phyloP scores from a whole-genome alignment of 257 asterid species.

The Rhazya stricta region DNA sequence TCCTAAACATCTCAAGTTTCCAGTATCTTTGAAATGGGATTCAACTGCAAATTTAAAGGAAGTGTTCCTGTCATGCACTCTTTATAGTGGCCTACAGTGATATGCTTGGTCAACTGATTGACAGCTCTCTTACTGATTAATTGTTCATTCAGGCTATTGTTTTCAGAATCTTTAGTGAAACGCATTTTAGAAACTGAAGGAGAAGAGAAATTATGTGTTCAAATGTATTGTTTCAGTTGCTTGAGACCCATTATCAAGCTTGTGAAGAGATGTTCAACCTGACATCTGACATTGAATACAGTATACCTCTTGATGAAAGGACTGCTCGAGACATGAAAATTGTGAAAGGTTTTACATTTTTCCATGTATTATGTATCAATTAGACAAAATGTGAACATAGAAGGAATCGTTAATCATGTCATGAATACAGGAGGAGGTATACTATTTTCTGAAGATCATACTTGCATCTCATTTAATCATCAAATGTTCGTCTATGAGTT shows the following conservation, averaged over 20 bases:
- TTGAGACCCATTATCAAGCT: background rate
- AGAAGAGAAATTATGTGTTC: background rate
- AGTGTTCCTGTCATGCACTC: background rate
- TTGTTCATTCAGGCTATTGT: background rate
- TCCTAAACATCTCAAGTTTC: background rate
- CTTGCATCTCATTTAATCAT: background rate
- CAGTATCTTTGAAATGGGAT: background rate
- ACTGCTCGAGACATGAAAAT: background rate
- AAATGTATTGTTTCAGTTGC: background rate
- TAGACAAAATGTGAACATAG: background rate
- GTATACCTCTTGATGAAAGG: too few species aligned
- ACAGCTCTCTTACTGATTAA: background rate
- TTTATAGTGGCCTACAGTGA: background rate
- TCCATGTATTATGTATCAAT: background rate
- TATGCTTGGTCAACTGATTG: background rate
- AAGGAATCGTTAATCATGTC: background rate
- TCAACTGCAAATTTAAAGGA: background rate
- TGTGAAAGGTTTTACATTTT: background rate
- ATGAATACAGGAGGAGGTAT: background rate
- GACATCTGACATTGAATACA: background rate
- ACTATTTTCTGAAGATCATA: background rate
- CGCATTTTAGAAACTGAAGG: background rate
- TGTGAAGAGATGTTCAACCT: background rate
- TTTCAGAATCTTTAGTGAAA: background rate
- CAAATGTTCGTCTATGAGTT: background rate